Evolutionary conservation across 169 alveolate genomes (phyloP), one percentile per base, ranked within the genome.

Genomic region (Besnoitia besnoiti): DNA sequence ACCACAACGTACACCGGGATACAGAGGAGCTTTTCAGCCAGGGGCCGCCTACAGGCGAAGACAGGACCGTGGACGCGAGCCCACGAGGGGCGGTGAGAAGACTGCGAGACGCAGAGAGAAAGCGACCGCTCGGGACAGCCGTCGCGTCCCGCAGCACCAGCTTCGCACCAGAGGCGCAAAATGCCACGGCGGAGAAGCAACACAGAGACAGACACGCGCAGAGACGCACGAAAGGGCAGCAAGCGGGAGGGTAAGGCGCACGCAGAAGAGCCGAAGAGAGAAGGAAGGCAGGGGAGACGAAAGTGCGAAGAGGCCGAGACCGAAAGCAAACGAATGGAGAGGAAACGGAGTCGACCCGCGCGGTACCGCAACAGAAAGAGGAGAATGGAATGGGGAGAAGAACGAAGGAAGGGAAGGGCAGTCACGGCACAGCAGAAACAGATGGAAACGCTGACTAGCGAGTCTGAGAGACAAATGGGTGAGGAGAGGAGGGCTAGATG

Each of bases 1-100:
- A 77, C 87, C 8, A 77, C 87, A 35, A 77, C 87, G 87, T 40
- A 77, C 49, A 77, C 87, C 4, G 87, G 87, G 37, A 77, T 55
- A 37, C 59, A 42, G 21, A 44, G 37, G 33, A 77, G 87, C 37
- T 77, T 77, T 21, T 77, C 87, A 39, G 35, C 87, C 49, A 77
- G 49, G 30, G 59, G 14, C n/a, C 87, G 49, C 40, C 87, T 77
- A 55, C 10, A 19, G 7, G 59, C 55, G 30, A n/a, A n/a, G n/a
- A 8, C 3, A 0, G 27, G 30, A 19, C 67, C n/a, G n/a, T n/a
- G n/a, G n/a, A n/a, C n/a, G n/a, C n/a, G n/a, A n/a, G n/a, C n/a
- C n/a, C n/a, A n/a, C n/a, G n/a, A n/a, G n/a, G n/a, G n/a, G n/a
- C n/a, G n/a, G n/a, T n/a, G n/a, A n/a, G n/a, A n/a, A n/a, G n/a